Base-by-base conservation (phyloP, 2,329 filamentous ascomycete genomes). In the Trichophyton equinum region DNA sequence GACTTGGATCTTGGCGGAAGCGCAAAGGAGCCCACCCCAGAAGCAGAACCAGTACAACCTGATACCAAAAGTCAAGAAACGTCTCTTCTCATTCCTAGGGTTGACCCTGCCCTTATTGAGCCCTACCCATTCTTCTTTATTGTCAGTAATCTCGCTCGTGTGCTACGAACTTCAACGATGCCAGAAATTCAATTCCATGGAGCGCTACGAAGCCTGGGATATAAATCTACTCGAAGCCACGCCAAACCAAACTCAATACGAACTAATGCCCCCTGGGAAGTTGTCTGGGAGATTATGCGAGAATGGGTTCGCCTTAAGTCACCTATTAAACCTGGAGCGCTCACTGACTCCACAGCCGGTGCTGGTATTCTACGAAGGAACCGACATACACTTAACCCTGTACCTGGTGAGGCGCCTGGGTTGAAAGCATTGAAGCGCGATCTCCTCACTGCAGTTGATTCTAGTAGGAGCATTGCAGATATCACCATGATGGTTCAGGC, bases 231-330 rank as follows among this genome's bases (percentile, higher is more conserved):
- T 0, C 84, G 92, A 68, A 95, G 89, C 67, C 94, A 99, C 73
- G 90, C 90, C 67, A 90, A 91, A 66, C 82, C 89, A 0, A 92
- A 91, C 27, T 94, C 89, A 68, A 85, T 97, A 74, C 95, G 95
- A 77, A 97, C 94, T 0, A 85, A 97, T 73, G 94, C 94, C 13
- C 89, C 91, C 0, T 99, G 91, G 91, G 79, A 79, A 3, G 85
- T 89, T 0, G 82, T 99, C 56, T 97, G 94, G 91, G 88, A 95
- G 71, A 78, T 97, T 30, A 94, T 97, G 84, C 82, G 89, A 27
- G 91, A 96, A 74, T 99, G 91, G 90, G 83, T 88, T 13, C 82
- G 86, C 25, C 90, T 95, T 70, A 88, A 86, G 68, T 80, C 83
- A 0, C 91, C 91, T 0, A 79, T 95, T 62, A 95, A 88, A 70